Percentiles rank a stretch among this genome's conserved stretches.
These are phyloP conservation scores for Xylaria sp. DNA, from an alignment of 2,329 filamentous ascomycete species.

Conservation along the genomic window DNA sequence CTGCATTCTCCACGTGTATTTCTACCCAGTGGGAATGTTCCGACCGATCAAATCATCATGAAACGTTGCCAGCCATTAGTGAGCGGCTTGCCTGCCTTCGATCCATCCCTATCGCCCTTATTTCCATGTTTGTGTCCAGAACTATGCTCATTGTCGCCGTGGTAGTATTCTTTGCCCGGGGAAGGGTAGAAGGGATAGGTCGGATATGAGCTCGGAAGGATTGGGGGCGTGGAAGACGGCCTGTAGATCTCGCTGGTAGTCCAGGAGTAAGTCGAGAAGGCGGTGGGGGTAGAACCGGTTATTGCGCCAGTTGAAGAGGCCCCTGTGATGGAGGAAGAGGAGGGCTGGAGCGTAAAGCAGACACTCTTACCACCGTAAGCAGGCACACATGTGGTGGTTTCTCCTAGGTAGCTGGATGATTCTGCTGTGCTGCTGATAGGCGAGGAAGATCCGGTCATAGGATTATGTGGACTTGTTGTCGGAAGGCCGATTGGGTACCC, in stretches of 20 bases:
- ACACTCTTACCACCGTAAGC: constrained; percentile 29
- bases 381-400: constrained; percentile 29
- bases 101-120: not conserved
- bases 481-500: constrained; percentile 22
- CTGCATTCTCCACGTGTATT: not conserved
- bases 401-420: constrained; percentile 6
- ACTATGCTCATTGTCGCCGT: not conserved
- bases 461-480: constrained; percentile 15
- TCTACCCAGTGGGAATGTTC: not conserved
- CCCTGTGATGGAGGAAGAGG: constrained; percentile 12
- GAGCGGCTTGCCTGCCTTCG: not conserved
- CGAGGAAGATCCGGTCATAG: constrained; percentile 27
- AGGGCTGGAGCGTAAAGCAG: constrained; percentile 22
- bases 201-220: constrained; percentile 20
- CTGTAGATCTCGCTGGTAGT: constrained; percentile 1
- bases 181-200: constrained; percentile 11
- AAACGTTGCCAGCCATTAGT: constrained; percentile 11
- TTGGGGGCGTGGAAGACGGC: constrained; percentile 15
- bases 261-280: constrained; percentile 24
- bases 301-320: constrained; percentile 25
- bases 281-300: constrained; percentile 28
- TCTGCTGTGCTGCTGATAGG: constrained; percentile 8
- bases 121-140: constrained; percentile 3
- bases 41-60: constrained; percentile 17
- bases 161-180: not conserved